phyloP scores from a whole-genome alignment of 1,284 basidiomycete species.

The Boletus hoseneyae region DNA sequence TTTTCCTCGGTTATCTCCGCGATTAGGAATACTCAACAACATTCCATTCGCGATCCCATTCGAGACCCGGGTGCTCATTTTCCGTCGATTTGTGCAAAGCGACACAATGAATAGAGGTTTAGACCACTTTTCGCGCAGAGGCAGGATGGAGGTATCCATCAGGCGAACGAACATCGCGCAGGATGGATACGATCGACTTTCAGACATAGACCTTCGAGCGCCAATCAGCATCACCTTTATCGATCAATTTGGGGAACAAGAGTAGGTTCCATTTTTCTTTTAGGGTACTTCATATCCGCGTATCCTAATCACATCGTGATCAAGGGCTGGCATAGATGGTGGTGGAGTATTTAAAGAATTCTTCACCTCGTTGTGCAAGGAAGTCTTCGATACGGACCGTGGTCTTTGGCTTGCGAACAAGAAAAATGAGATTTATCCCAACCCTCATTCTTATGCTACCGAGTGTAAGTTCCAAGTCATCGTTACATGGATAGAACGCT shows the following conservation, averaged over 20 bases:
- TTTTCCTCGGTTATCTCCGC: conserved; percentile 68
- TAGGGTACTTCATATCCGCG: background rate
- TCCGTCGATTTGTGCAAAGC: conserved; percentile 75
- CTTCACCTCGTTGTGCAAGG: conserved; percentile 85
- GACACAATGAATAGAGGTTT: conserved; percentile 40
- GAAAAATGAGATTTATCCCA: conserved; percentile 93
- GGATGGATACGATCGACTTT: conserved; percentile 84
- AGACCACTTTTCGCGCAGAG: conserved; percentile 19
- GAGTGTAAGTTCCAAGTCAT: conserved; percentile 53
- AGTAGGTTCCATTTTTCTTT: conserved; percentile 47
- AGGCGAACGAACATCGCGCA: conserved; percentile 76
- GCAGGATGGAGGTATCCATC: conserved; percentile 57
- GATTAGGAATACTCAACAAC: conserved; percentile 90
- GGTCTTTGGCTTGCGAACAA: conserved; percentile 91
- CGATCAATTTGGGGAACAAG: conserved; percentile 83
- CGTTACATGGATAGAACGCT: background rate
- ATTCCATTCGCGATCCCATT: conserved; percentile 98
- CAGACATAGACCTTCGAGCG: conserved; percentile 74
- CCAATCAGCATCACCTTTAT: conserved; percentile 87
- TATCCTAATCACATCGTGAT: conserved; percentile 10
- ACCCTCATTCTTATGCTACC: conserved; percentile 85
- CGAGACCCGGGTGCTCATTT: conserved; percentile 85
- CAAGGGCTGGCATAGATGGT: conserved; percentile 87
- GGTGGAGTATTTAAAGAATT: conserved; percentile 99
- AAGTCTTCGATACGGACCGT: conserved; percentile 92